Conservation (phyloP, 176 grass and related monocot species). For the Cenchrus fungigraminus region DNA sequence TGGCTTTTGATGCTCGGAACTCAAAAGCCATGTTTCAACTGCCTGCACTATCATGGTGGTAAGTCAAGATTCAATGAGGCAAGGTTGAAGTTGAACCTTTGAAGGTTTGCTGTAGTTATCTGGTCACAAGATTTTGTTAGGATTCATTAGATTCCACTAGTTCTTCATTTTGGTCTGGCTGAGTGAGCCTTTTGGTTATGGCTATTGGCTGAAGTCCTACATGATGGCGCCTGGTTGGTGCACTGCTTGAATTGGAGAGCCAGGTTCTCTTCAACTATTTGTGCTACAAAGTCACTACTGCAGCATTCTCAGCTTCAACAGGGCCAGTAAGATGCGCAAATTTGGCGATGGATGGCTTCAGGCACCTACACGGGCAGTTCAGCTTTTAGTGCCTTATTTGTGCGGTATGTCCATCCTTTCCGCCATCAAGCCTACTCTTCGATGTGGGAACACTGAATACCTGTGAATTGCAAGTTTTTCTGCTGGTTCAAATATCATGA, state of each 20-base stretch:
- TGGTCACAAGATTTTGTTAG: neutral
- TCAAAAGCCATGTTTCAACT: neutral
- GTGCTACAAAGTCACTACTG: neutral
- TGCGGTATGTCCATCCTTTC: neutral
- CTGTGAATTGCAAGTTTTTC: neutral
- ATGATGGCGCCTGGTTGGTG: neutral
- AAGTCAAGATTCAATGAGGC: neutral
- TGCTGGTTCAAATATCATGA: neutral
- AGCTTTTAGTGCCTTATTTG: neutral
- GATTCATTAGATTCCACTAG: neutral
- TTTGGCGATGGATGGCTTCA: neutral
- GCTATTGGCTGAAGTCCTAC: neutral
- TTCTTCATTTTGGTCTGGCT: neutral
- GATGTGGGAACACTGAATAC: neutral
- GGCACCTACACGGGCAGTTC: neutral
- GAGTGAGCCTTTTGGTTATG: neutral
- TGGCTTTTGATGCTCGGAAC: conserved; percentile 2
- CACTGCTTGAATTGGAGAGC: neutral
- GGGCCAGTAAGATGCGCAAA: neutral
- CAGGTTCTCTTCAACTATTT: neutral
- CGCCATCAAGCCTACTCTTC: neutral
- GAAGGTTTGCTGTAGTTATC: neutral
- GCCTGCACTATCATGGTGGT: neutral
- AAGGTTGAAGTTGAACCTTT: neutral
- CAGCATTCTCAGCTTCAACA: neutral